Evolutionary conservation across 306 rosid species (phyloP), one percentile per base, ranked within the genome.

Genomic region (Cicer bijugum): DNA sequence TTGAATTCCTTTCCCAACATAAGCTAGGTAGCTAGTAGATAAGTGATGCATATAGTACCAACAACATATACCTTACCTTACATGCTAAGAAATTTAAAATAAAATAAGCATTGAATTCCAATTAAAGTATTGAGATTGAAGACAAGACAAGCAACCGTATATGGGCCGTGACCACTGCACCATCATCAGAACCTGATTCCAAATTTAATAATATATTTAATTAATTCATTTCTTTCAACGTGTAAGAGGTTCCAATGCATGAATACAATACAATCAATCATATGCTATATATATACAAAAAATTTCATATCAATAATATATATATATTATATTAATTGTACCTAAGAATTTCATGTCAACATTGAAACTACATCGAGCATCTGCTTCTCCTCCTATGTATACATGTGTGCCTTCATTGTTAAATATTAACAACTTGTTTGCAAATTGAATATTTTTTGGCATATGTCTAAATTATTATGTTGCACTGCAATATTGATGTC

Each of bases 111-210:
- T 33, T 35, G 10, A 53, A 59, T 59, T 59, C 66, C 66, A 23
- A 52, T 51, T 68, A 9, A 43, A 66, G 69, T 59, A 69, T 73
- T 60, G 48, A 35, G 33, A 44, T 45, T 8, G 12, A 74, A 74
- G 62, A 9, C 39, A 74, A 10, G 38, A 7, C 16, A 40, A 8
- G 33, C 9, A 51, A 52, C 50, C 46, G 11, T 59, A 59, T 59
- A 33, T 65, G 73, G 52, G 52, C 11, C 35, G 80, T 75, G 80
- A 56, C 79, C 73, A 75, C 80, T 20, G 46, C n/a, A 51, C 17
- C 44, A 59, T 33, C 66, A 59, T 53, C 12, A 64, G 80, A 75
- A 75, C 38, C 80, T n/a, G 73, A 75, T 75, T 52, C 80, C 17
- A 53, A 52, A 52, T 28, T 3, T 28, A 28, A 3, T 28, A 3